These are phyloP conservation scores for Erythrobasidium hasegawianum DNA, from an alignment of 1,284 basidiomycete species.

Conservation along the genomic window DNA sequence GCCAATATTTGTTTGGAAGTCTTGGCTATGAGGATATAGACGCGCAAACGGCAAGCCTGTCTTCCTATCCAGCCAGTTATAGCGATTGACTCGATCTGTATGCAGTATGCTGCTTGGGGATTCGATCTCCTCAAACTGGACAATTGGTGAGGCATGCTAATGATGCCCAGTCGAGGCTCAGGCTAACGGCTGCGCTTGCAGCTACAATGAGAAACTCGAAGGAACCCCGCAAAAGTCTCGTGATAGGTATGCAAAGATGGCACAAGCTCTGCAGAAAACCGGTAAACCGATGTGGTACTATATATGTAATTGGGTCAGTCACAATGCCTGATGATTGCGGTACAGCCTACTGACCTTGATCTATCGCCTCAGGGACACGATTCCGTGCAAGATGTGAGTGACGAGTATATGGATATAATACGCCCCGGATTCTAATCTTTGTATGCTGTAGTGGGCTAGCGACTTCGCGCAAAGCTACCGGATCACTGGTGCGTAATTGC, in stretches of 20 bases:
- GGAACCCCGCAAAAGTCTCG: slow-evolving; percentile 53
- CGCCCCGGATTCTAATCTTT: not conserved
- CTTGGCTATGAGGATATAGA: slow-evolving; percentile 55
- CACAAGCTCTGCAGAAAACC: slow-evolving; percentile 55
- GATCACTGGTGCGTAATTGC: slow-evolving; percentile 47
- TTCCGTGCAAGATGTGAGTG: too few species aligned
- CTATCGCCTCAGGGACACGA: too few species aligned
- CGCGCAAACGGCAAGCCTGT: slow-evolving; percentile 43
- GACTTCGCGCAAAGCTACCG: slow-evolving; percentile 38
- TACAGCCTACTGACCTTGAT: too few species aligned
- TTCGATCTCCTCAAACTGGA: slow-evolving; percentile 55
- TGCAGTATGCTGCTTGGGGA: slow-evolving; percentile 53
- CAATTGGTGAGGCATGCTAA: slow-evolving; percentile 49
- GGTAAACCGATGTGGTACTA: slow-evolving; percentile 56
- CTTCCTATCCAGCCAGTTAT: too few species aligned
- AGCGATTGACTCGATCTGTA: too few species aligned
- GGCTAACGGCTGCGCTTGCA: slow-evolving; percentile 20
- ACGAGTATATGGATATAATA: slow-evolving; percentile 50
- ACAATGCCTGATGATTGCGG: too few species aligned
- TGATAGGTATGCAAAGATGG: slow-evolving; percentile 55
- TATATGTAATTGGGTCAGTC: slow-evolving; percentile 56
- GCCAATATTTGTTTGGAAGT: slow-evolving; percentile 53
- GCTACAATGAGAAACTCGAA: slow-evolving; percentile 53
- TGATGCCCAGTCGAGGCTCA: not conserved
- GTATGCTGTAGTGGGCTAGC: not conserved